Evolutionary conservation across 352 stramenopile species (phyloP).

Genomic region (Globisporangium spinosum): DNA sequence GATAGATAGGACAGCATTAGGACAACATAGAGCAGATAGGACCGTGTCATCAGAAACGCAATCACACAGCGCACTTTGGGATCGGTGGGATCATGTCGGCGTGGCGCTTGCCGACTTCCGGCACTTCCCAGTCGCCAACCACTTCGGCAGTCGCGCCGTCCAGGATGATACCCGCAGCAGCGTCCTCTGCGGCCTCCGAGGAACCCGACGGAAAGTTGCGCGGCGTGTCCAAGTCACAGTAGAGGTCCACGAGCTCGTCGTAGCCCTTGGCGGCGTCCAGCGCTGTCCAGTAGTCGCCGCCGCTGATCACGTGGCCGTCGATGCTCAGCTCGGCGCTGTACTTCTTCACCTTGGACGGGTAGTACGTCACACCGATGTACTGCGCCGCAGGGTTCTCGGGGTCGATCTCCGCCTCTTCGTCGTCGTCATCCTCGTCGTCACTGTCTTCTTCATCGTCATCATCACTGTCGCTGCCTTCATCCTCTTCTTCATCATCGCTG

Average conservation of each 20-base stretch:
- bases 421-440: conserved; percentile 23
- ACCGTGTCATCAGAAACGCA: no score
- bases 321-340: conserved; percentile 75
- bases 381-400: conserved; percentile 27
- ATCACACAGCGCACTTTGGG: conserved; percentile 23
- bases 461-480: conserved; percentile 9
- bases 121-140: conserved; percentile 56
- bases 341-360: conserved; percentile 75
- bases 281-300: conserved; percentile 80
- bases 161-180: conserved; percentile 18
- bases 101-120: conserved; percentile 63
- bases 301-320: conserved; percentile 64
- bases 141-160: conserved; percentile 1
- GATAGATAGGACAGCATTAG: background rate
- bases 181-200: conserved; percentile 25
- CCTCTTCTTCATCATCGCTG: conserved; percentile 7
- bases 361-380: conserved; percentile 70
- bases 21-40: background rate
- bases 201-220: conserved; percentile 59
- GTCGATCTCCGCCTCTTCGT: conserved; percentile 32
- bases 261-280: conserved; percentile 78
- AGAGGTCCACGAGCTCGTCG: conserved; percentile 78
- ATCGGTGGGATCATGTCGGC: conserved; percentile 73
- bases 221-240: conserved; percentile 71
- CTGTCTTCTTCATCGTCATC: conserved; percentile 21